A percentile compares a stretch with the other conserved stretches of the same genome.
Conservation (phyloP, 225 moss, liverwort and hornwort species). For the Bryoerythrophyllum caledonicum region DNA sequence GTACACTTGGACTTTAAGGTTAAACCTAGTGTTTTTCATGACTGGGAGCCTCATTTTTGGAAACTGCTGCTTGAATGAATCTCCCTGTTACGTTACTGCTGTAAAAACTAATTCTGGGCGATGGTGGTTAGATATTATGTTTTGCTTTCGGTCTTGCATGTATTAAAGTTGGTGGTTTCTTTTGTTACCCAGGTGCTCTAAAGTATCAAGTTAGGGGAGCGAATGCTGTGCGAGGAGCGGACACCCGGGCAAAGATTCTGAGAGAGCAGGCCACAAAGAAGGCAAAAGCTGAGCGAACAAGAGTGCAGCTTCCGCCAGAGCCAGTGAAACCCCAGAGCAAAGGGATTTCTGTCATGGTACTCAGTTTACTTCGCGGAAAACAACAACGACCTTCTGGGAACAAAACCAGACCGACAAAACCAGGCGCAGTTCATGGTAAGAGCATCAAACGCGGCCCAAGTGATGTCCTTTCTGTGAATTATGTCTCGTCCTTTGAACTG, state of each 20-base stretch:
- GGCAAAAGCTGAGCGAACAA: conserved; percentile 20
- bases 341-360: conserved; percentile 31
- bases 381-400: neutral
- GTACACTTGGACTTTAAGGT: too few species aligned
- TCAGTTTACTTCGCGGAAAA: conserved; percentile 32
- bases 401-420: neutral
- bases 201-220: conserved; percentile 38
- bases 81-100: neutral
- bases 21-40: neutral
- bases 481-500: conserved; percentile 27
- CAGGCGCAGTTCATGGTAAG: conserved; percentile 8
- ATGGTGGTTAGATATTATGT: neutral
- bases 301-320: neutral
- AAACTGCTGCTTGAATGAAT: neutral
- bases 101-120: neutral
- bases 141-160: neutral
- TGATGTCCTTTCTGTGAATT: conserved; percentile 11
- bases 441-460: neutral
- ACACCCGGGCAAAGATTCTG: conserved; percentile 35
- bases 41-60: neutral
- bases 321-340: conserved; percentile 19
- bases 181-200: conserved; percentile 19
- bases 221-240: conserved; percentile 37
- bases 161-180: neutral
- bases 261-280: conserved; percentile 30